phyloP scores from a whole-genome alignment of 306 rosid genomes.

The Prunus padus region DNA sequence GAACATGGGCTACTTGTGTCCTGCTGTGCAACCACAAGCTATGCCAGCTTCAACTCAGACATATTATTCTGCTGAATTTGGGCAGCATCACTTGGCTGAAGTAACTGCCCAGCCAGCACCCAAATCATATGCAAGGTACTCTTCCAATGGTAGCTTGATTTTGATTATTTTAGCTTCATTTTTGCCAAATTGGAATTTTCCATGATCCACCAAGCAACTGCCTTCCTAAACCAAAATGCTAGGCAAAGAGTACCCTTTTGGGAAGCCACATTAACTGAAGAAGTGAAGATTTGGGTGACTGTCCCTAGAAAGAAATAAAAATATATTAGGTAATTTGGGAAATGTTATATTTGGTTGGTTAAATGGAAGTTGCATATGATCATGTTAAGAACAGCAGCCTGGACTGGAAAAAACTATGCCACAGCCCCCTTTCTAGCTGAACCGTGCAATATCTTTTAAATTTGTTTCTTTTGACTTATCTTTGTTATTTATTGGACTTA shows the following conservation, averaged over 20 bases:
- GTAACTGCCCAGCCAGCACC: background rate
- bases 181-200: background rate
- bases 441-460: background rate
- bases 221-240: background rate
- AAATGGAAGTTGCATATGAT: conserved; percentile 4
- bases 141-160: background rate
- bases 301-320: background rate
- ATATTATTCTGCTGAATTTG: background rate
- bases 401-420: background rate
- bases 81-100: background rate
- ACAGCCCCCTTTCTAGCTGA: background rate
- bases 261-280: background rate
- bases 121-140: conserved; percentile 10
- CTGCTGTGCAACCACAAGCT: background rate
- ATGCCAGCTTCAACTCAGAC: conserved; percentile 1
- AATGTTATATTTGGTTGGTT: background rate
- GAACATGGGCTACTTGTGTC: background rate
- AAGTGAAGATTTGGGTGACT: conserved; percentile 1
- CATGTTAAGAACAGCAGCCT: conserved; percentile 10
- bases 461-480: background rate
- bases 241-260: background rate
- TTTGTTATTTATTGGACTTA: background rate
- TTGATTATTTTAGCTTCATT: background rate
- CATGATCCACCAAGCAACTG: background rate
- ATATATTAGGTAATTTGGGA: background rate